These are phyloP conservation scores for Metarhizium guizhouense DNA, from an alignment of 2,329 filamentous ascomycete species.

Conservation along the genomic window DNA sequence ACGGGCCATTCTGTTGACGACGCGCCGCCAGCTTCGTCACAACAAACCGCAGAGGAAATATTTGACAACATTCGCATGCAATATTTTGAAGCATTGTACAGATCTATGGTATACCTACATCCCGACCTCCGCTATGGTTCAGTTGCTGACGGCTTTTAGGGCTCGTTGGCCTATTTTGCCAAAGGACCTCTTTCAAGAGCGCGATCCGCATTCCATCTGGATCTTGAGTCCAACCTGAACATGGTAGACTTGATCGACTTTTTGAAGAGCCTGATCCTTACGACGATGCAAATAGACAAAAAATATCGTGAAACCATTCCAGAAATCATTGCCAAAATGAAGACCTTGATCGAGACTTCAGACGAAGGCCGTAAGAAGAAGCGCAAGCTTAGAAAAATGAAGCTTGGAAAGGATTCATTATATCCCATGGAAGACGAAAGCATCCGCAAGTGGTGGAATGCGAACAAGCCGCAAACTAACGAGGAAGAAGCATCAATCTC, in stretches of 20 bases:
- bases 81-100: constrained; percentile 52
- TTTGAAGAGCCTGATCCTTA: constrained; percentile 58
- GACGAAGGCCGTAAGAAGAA: constrained; percentile 38
- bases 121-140: neutral
- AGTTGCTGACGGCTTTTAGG: constrained; percentile 29
- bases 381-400: constrained; percentile 54
- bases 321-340: constrained; percentile 48
- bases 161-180: constrained; percentile 73
- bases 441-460: constrained; percentile 63
- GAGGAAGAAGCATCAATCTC: constrained; percentile 39
- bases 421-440: constrained; percentile 58
- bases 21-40: constrained; percentile 10
- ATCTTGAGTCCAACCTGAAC: constrained; percentile 50
- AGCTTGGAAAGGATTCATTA: constrained; percentile 57
- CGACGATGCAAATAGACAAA: constrained; percentile 61
- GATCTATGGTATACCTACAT: constrained; percentile 45
- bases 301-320: constrained; percentile 70
- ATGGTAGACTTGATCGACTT: constrained; percentile 59
- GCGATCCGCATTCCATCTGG: constrained; percentile 58
- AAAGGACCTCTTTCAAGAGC: constrained; percentile 73
- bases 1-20: neutral
- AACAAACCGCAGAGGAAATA: constrained; percentile 40
- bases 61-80: constrained; percentile 50
- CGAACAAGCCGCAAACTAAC: constrained; percentile 41
- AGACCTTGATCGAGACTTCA: constrained; percentile 45